Conservation (phyloP, 164 flowering plant genomes). For the Warburgia ugandensis region DNA sequence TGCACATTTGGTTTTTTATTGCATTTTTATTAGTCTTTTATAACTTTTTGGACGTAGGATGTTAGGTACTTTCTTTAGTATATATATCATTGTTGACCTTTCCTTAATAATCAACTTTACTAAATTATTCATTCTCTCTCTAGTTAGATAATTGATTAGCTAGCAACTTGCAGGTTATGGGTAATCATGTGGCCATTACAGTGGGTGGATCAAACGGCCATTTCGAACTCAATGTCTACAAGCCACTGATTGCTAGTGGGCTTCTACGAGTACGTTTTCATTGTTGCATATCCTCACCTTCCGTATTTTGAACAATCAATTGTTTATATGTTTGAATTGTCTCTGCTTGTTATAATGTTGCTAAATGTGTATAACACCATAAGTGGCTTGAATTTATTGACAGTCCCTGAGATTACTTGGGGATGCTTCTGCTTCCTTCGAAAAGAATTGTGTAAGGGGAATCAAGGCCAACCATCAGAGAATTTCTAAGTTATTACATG, state of each 20-base stretch:
- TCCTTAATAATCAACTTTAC: no score
- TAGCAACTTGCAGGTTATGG: slow-evolving; percentile 93
- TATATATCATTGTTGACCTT: no score
- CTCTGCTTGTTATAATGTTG: neutral
- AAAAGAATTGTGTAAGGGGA: slow-evolving; percentile 93
- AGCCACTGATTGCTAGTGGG: slow-evolving; percentile 88
- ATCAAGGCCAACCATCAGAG: slow-evolving; percentile 85
- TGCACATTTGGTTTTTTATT: no score
- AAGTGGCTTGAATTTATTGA: slow-evolving; percentile 7
- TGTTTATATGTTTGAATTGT: neutral
- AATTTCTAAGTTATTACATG: slow-evolving; percentile 86
- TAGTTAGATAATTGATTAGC: no score
- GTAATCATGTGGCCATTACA: slow-evolving; percentile 90
- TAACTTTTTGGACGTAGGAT: no score
- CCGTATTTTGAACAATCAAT: neutral
- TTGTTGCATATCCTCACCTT: neutral
- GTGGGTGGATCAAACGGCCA: slow-evolving; percentile 97
- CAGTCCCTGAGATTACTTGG: slow-evolving; percentile 91
- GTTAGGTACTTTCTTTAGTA: no score
- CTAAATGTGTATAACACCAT: neutral
- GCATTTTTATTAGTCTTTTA: no score
- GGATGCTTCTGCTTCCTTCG: slow-evolving; percentile 95
- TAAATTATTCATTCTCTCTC: no score
- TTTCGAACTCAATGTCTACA: slow-evolving; percentile 93
- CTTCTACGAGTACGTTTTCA: slow-evolving; percentile 62